These are phyloP conservation scores for Ambrosiella xylebori DNA, from an alignment of 2,329 filamentous ascomycete genomes.

Conservation along the genomic window DNA sequence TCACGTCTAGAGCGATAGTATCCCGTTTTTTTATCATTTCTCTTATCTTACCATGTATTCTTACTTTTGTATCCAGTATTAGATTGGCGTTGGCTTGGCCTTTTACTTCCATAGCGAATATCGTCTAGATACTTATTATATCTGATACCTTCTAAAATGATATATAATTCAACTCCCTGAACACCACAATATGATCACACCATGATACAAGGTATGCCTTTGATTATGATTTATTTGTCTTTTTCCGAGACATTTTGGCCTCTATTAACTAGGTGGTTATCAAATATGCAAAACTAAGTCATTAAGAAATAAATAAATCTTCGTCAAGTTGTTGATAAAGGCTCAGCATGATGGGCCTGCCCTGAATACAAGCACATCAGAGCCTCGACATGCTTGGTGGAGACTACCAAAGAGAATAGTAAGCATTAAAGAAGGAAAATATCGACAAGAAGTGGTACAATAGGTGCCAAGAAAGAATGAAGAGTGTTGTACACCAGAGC, in stretches of 20 bases:
- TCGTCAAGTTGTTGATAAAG: neutral
- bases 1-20: too few species aligned
- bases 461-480: neutral
- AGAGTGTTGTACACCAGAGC: neutral
- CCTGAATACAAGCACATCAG: neutral
- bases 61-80: too few species aligned
- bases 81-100: too few species aligned
- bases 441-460: slow-evolving; percentile 1
- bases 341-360: neutral
- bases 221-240: neutral
- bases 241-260: neutral
- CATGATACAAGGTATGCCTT: too few species aligned
- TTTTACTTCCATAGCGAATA: too few species aligned
- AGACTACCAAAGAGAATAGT: neutral
- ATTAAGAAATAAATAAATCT: slow-evolving; percentile 1
- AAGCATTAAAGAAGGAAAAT: slow-evolving; percentile 3
- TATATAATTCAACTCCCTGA: neutral
- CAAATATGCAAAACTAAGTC: neutral
- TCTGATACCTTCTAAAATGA: too few species aligned
- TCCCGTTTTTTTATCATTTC: too few species aligned
- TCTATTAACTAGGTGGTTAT: neutral
- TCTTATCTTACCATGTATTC: too few species aligned
- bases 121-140: too few species aligned
- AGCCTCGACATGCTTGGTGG: neutral
- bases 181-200: too few species aligned